Conservation (phyloP, 2,329 filamentous ascomycete species). For the Ophiostoma angusticollis region DNA sequence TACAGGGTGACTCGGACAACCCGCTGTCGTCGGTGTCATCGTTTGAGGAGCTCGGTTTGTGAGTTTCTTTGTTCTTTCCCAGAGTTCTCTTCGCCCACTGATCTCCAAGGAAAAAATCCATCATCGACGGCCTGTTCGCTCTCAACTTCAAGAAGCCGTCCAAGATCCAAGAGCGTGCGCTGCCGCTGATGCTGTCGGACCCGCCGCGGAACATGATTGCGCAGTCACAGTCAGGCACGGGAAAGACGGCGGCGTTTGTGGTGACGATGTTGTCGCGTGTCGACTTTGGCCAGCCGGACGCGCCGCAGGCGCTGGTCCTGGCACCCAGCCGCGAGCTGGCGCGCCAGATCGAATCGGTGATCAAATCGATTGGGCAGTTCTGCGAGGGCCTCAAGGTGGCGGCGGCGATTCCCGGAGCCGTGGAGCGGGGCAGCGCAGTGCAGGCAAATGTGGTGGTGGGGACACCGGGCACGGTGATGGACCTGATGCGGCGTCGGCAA, state of each 20-base stretch:
- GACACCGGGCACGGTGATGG: conserved; percentile 85
- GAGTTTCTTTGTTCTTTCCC: conserved; percentile 24
- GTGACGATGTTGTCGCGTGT: conserved; percentile 82
- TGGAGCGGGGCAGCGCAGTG: conserved; percentile 55
- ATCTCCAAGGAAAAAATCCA: conserved; percentile 37
- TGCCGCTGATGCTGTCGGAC: conserved; percentile 75
- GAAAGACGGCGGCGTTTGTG: conserved; percentile 94
- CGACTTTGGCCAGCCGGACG: conserved; percentile 53
- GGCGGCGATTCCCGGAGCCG: conserved; percentile 69
- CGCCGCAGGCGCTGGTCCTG: conserved; percentile 77
- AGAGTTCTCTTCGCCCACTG: conserved; percentile 10
- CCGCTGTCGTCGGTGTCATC: conserved; percentile 74
- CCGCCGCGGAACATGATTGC: conserved; percentile 93
- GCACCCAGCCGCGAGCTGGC: conserved; percentile 91
- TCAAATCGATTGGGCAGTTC: conserved; percentile 73
- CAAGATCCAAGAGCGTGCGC: conserved; percentile 91
- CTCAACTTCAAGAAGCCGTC: conserved; percentile 92
- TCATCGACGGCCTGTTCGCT: conserved; percentile 63
- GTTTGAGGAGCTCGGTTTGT: conserved; percentile 82
- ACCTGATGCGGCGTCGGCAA: conserved; percentile 65
- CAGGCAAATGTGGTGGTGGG: conserved; percentile 75
- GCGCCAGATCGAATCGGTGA: conserved; percentile 81
- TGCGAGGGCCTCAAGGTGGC: conserved; percentile 62
- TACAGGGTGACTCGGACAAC: conserved; percentile 75
- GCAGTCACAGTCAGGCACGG: conserved; percentile 97